Evolutionary conservation across 805 yeast species (phyloP), one percentile per base, ranked within the genome.

Genomic region (Candida ovalis): DNA sequence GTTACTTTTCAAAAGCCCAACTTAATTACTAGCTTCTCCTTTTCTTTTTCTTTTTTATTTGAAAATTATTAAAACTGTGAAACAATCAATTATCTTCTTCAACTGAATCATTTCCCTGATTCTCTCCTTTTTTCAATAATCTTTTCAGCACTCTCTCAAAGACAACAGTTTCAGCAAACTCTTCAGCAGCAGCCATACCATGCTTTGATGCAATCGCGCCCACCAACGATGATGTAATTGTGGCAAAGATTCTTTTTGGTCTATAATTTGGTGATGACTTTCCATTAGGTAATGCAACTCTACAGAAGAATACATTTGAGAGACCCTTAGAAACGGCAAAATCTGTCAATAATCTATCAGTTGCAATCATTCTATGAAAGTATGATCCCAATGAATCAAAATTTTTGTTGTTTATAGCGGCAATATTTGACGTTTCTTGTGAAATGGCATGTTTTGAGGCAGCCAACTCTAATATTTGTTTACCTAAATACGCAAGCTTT

Each of bases 401-500:
- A 59, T 80, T 77, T 49, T 71, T 62, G 22, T 76, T 74, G 52
- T 75, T 73, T 39, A 81, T 68, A 24, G 75, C 68, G 47, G 62
- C 70, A 48, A 69, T 67, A 46, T 54, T 52, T 44, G 36, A 49
- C 47, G 52, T 64, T 35, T 52, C 55, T 47, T 53, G 53, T 32
- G 52, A 38, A 42, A 69, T 56, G 15, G 74, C 77, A 49, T 62
- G 62, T 57, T 78, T 76, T 30, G 80, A 73, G 37, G 74, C 66
- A 46, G 60, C 64, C 44, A 75, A 70, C 61, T 80, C 81, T 54
- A 85, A 65, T 57, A 82, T 69, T 60, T 83, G 84, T 33, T 76
- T 62, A 17, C 95, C 97, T 63, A 88, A 70, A 40, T 84, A 77
- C 18, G 88, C 75, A 58, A 92, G 73, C 65, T 85, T 86, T 64